phyloP scores from a whole-genome alignment of 352 stramenopile genomes.

The Phytophthora sp. region DNA sequence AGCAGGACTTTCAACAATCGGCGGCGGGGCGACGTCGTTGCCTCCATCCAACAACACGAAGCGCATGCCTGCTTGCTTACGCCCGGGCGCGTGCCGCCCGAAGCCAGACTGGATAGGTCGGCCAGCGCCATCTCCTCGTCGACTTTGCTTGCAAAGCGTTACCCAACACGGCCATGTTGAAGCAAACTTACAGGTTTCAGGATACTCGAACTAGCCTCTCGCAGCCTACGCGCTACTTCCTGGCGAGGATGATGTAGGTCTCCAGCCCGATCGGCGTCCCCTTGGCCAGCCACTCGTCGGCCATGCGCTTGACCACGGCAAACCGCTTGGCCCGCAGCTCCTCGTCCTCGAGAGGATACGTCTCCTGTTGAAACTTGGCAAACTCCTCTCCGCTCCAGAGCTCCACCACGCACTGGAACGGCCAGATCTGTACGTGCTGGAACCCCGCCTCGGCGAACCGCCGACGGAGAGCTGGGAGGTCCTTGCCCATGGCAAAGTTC shows the following conservation, averaged over 20 bases:
- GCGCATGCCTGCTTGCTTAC: constrained; percentile 1
- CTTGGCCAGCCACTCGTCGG: constrained; percentile 53
- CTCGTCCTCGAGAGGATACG: constrained; percentile 37
- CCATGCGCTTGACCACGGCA: constrained; percentile 43
- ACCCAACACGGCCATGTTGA: constrained; percentile 25
- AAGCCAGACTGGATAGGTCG: constrained; percentile 1
- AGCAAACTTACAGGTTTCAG: constrained; percentile 13
- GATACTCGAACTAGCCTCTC: not conserved
- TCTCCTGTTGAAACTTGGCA: constrained; percentile 40
- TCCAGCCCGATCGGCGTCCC: constrained; percentile 62
- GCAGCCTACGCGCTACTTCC: constrained; percentile 17
- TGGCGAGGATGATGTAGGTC: constrained; percentile 58
- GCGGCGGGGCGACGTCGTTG: not conserved
- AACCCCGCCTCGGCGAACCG: constrained; percentile 43
- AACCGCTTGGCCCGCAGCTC: constrained; percentile 29
- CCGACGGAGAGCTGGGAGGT: constrained; percentile 42
- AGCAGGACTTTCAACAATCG: constrained; percentile 4
- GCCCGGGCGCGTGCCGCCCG: not conserved
- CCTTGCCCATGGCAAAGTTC: constrained; percentile 57
- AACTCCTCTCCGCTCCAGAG: constrained; percentile 54
- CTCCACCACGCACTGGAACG: constrained; percentile 54
- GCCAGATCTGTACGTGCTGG: constrained; percentile 47
- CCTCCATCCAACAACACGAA: constrained; percentile 5
- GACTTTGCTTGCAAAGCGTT: constrained; percentile 26
- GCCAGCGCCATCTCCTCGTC: not conserved